Percentiles rank a stretch among this genome's conserved stretches.
Evolutionary conservation across 176 grass and related monocot species (phyloP).

Genomic region (Luzula sylvatica): DNA sequence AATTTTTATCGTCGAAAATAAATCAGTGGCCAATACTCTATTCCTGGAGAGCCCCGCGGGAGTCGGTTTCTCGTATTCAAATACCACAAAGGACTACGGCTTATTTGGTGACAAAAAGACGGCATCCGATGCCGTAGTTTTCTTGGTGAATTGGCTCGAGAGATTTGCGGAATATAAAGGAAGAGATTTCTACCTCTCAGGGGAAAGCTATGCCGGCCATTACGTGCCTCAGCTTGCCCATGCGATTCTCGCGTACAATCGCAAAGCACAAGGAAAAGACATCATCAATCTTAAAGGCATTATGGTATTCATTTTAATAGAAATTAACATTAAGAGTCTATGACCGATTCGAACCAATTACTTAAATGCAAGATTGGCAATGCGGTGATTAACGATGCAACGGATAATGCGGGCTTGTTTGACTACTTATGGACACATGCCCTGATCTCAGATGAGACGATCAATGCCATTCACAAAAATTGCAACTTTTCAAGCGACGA

Average conservation of each 20-base stretch:
- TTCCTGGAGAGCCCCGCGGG: conserved; percentile 93
- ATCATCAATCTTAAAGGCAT: conserved; percentile 83
- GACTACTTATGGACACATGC: conserved; percentile 94
- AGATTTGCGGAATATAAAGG: conserved; percentile 77
- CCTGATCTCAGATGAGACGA: conserved; percentile 61
- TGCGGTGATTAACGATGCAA: conserved; percentile 67
- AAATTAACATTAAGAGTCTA: no score
- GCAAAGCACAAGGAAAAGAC: background rate
- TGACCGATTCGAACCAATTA: no score
- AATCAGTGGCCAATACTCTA: conserved; percentile 62
- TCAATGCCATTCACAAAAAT: conserved; percentile 29
- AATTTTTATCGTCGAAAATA: conserved; percentile 1
- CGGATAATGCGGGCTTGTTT: conserved; percentile 48
- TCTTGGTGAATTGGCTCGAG: conserved; percentile 66
- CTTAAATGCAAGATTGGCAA: conserved; percentile 67
- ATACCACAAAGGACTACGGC: conserved; percentile 67
- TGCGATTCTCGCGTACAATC: conserved; percentile 42
- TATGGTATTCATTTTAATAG: conserved; percentile 27
- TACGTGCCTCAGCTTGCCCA: conserved; percentile 76
- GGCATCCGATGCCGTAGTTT: conserved; percentile 40
- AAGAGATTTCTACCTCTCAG: conserved; percentile 62
- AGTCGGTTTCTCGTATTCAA: conserved; percentile 92
- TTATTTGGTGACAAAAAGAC: conserved; percentile 51
- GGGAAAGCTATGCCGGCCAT: conserved; percentile 85
- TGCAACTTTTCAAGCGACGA: conserved; percentile 49